Conservation (phyloP, 2,329 filamentous ascomycete species). For the Exserohilum turcica region DNA sequence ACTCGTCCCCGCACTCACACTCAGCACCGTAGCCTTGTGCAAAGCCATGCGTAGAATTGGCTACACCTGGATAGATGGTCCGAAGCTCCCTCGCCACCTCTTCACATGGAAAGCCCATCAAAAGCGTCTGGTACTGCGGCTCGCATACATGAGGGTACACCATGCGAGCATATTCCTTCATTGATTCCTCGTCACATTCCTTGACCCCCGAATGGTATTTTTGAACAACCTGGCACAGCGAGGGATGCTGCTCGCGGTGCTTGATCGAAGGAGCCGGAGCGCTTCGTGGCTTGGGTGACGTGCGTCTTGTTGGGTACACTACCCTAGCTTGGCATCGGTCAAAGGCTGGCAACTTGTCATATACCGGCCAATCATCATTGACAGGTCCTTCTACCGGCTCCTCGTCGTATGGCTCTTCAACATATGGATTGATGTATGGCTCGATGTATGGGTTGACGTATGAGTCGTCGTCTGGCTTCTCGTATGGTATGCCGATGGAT, state of each 20-base stretch:
- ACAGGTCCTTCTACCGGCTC: no score
- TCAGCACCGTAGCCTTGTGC: background rate
- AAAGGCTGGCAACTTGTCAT: background rate
- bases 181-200: conserved; percentile 4
- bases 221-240: conserved; percentile 7
- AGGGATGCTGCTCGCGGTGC: background rate
- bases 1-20: background rate
- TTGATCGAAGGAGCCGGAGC: background rate
- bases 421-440: no score
- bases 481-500: no score
- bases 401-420: no score
- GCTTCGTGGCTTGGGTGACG: background rate
- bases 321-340: conserved; percentile 13
- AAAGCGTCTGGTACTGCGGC: background rate
- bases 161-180: background rate
- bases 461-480: no score
- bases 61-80: background rate
- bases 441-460: no score
- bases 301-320: conserved; percentile 3
- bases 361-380: background rate
- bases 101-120: conserved; percentile 10
- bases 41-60: background rate
- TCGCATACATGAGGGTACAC: conserved; percentile 10
- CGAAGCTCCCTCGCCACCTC: conserved; percentile 1
- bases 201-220: conserved; percentile 6